Percentiles rank a stretch among this genome's conserved stretches.
Conservation (phyloP, 1,139 yeast genomes). For the Schizosaccharomyces versatilis region DNA sequence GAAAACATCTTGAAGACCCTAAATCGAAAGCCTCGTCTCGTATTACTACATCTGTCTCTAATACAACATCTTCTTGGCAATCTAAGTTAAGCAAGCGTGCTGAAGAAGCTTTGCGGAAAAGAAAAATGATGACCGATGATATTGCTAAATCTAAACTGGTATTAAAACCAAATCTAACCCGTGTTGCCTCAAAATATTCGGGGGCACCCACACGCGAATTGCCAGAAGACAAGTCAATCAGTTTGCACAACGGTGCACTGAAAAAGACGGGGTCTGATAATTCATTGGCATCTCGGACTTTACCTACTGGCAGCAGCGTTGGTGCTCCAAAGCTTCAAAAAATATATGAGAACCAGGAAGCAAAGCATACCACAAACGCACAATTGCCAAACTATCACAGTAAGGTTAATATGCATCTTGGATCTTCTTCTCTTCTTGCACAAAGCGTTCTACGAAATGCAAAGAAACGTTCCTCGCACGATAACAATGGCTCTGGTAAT, state of each 20-base stretch:
- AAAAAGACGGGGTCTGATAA: neutral
- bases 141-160: neutral
- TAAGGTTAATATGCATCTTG: too few relatives aligned
- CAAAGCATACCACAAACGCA: too few relatives aligned
- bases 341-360: too few relatives aligned
- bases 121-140: neutral
- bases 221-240: neutral
- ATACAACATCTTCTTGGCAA: constrained; percentile 3
- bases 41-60: constrained; percentile 4
- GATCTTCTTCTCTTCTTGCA: too few relatives aligned
- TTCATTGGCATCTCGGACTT: neutral
- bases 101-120: neutral
- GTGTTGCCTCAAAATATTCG: neutral
- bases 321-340: neutral
- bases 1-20: constrained; percentile 1
- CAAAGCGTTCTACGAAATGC: too few relatives aligned
- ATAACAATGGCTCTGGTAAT: too few relatives aligned
- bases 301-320: neutral
- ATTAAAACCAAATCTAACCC: neutral
- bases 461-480: too few relatives aligned
- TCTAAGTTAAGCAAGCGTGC: neutral
- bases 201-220: neutral
- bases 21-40: constrained; percentile 1
- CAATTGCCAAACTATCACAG: too few relatives aligned
- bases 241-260: neutral